These are phyloP conservation scores for Lagerstroemia speciosa DNA, from an alignment of 345 rosid species.

Conservation along the genomic window DNA sequence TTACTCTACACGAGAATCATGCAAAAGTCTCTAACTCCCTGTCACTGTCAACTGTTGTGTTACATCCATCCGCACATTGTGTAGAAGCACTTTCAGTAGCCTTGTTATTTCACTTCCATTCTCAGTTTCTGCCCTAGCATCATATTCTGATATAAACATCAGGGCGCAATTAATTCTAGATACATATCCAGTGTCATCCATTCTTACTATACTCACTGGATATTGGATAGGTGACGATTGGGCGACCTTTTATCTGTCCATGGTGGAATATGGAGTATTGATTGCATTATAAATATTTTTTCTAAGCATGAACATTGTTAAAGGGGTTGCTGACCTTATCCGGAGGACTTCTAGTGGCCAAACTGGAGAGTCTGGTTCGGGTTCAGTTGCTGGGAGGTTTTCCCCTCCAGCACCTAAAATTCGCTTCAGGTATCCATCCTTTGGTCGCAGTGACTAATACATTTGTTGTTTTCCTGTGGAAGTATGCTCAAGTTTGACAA, in stretches of 20 bases:
- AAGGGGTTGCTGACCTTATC: constrained; percentile 71
- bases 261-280: constrained; percentile 1
- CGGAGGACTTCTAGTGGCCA: constrained; percentile 48
- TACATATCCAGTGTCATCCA: not conserved
- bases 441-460: not conserved
- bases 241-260: not conserved
- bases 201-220: not conserved
- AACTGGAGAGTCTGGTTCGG: constrained; percentile 35
- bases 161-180: not conserved
- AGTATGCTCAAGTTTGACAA: not conserved
- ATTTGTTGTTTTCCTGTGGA: not conserved
- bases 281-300: constrained; percentile 7
- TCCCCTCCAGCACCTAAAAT: constrained; percentile 45
- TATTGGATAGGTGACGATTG: not conserved
- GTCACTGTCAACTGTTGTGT: too few species aligned
- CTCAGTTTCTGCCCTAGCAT: not conserved
- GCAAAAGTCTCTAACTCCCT: too few species aligned
- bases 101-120: not conserved
- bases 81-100: not conserved
- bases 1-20: not conserved
- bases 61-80: not conserved
- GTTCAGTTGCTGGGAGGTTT: constrained; percentile 30
- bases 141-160: not conserved
- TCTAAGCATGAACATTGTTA: constrained; percentile 58
- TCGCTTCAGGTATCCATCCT: constrained; percentile 38